phyloP scores from a whole-genome alignment of 108 stramenopile species.

The Parietichytrium sp. region DNA sequence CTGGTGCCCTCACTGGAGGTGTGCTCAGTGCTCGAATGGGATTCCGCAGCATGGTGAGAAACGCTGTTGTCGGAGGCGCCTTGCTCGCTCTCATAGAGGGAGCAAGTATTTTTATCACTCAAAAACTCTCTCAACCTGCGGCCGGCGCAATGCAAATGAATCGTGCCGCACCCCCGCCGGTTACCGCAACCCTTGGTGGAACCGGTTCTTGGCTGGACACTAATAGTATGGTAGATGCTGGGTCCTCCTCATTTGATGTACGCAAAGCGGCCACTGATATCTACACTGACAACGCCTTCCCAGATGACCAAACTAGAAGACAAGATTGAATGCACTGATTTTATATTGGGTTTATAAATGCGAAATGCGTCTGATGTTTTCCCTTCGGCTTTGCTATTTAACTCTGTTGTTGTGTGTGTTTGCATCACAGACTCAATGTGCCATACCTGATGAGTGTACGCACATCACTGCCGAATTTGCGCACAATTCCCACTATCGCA shows the following conservation, averaged over 20 bases:
- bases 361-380: too few species aligned
- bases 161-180: constrained; percentile 32
- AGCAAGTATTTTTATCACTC: constrained; percentile 76
- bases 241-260: background rate
- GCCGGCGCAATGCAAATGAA: constrained; percentile 16
- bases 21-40: constrained; percentile 68
- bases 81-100: constrained; percentile 95
- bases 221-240: constrained; percentile 2
- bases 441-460: too few species aligned
- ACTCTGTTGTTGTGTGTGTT: too few species aligned
- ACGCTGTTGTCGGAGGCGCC: constrained; percentile 87
- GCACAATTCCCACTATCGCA: too few species aligned
- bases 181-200: constrained; percentile 13
- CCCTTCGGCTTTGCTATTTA: too few species aligned
- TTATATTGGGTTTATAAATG: too few species aligned
- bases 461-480: too few species aligned
- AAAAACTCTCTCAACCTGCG: constrained; percentile 8
- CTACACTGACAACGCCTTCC: background rate
- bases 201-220: constrained; percentile 32
- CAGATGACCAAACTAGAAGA: too few species aligned
- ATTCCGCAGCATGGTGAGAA: constrained; percentile 85
- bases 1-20: constrained; percentile 47
- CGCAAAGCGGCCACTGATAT: constrained; percentile 16
- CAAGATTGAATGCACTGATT: too few species aligned
- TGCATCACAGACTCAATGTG: too few species aligned